phyloP scores from a whole-genome alignment of 164 flowering plant genomes.

The Taxillus chinensis region DNA sequence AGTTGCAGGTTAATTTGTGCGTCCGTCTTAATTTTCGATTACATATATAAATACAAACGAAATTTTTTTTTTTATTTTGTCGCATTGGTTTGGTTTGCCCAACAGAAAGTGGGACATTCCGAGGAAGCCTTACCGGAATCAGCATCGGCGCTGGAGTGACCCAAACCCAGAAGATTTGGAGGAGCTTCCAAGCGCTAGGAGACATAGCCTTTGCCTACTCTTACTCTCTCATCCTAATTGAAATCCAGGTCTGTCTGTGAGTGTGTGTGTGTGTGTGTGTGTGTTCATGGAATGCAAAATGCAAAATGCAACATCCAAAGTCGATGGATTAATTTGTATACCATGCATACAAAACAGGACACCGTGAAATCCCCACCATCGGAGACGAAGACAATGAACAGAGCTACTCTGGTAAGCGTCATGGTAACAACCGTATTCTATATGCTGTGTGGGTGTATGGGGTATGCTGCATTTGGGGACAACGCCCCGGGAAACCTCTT shows the following conservation, averaged over 20 bases:
- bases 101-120: slow-evolving; percentile 24
- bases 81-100: not conserved
- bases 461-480: slow-evolving; percentile 70
- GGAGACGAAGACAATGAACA: slow-evolving; percentile 58
- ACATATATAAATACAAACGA: too few species aligned
- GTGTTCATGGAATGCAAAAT: too few species aligned
- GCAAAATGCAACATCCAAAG: too few species aligned
- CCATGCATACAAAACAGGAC: slow-evolving; percentile 26
- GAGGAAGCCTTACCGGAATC: slow-evolving; percentile 56
- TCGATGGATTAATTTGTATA: not conserved
- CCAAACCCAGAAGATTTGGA: slow-evolving; percentile 47
- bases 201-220: slow-evolving; percentile 70
- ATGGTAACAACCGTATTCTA: slow-evolving; percentile 43
- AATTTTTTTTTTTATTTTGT: too few species aligned
- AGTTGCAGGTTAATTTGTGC: slow-evolving; percentile 32
- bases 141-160: slow-evolving; percentile 35
- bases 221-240: slow-evolving; percentile 47
- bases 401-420: slow-evolving; percentile 41
- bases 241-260: slow-evolving; percentile 38
- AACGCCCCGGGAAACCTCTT: slow-evolving; percentile 52
- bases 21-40: too few species aligned
- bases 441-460: slow-evolving; percentile 63
- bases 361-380: slow-evolving; percentile 58
- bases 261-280: too few species aligned
- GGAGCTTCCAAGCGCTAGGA: slow-evolving; percentile 66